Percentiles rank a stretch among this genome's conserved stretches.
These are phyloP conservation scores for Triangularia setosa DNA, from an alignment of 2,329 filamentous ascomycete species.

Conservation along the genomic window DNA sequence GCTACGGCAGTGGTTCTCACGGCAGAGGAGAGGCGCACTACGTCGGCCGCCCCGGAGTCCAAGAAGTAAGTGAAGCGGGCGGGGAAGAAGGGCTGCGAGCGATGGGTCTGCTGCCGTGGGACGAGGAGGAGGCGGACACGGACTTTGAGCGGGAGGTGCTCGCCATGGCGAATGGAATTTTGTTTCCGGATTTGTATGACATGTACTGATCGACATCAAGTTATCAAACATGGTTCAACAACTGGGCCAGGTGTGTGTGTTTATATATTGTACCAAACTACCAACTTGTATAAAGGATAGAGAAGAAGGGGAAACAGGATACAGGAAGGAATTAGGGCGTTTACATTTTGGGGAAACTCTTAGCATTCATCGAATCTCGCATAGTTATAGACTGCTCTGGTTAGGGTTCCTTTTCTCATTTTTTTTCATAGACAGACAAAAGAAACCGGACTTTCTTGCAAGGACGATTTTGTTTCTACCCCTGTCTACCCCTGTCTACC, in stretches of 20 bases:
- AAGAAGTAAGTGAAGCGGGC: constrained; percentile 38
- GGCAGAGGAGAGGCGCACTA: constrained; percentile 34
- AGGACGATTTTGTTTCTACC: no score
- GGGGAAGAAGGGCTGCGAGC: constrained; percentile 38
- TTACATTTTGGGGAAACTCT: background rate
- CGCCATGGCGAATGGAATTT: constrained; percentile 37
- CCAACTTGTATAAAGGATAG: background rate
- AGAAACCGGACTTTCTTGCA: background rate
- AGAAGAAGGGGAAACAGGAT: background rate
- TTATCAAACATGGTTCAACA: no score
- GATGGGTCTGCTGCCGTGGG: constrained; percentile 41
- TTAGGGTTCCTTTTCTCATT: background rate
- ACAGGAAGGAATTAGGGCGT: background rate
- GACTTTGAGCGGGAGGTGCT: constrained; percentile 35
- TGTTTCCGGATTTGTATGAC: constrained; percentile 40
- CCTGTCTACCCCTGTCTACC: no score
- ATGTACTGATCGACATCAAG: constrained; percentile 12
- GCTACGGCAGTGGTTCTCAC: constrained; percentile 24
- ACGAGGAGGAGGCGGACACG: constrained; percentile 33
- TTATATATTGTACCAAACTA: background rate
- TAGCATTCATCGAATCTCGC: background rate
- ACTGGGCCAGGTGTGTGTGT: background rate
- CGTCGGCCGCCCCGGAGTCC: constrained; percentile 34
- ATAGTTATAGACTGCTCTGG: background rate
- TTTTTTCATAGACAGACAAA: background rate